Percentiles rank a stretch among this genome's conserved stretches.
These are phyloP conservation scores for Trifolium pratense DNA, from an alignment of 306 rosid genomes.

Conservation along the genomic window DNA sequence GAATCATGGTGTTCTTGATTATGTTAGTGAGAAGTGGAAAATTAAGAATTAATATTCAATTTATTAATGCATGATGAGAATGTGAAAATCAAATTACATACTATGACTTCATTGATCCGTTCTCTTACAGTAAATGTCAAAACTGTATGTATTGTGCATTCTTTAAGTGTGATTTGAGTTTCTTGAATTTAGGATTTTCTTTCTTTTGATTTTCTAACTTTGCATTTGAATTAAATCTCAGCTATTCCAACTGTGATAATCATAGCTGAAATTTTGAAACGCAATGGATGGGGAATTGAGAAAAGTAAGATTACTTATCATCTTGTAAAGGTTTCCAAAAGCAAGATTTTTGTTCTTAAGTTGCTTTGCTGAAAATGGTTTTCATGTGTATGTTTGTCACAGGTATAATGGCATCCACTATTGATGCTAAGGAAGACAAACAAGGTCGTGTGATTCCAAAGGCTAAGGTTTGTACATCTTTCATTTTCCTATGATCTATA, in stretches of 20 bases:
- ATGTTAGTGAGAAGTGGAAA: no score
- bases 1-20: no score
- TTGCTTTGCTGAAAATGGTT: constrained; percentile 12
- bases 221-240: constrained; percentile 36
- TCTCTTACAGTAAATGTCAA: background rate
- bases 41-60: background rate
- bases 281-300: constrained; percentile 59
- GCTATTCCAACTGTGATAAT: constrained; percentile 74
- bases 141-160: background rate
- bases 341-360: background rate
- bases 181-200: background rate
- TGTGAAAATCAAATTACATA: background rate
- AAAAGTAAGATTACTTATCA: constrained; percentile 56
- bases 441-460: constrained; percentile 53
- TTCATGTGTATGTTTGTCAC: constrained; percentile 33
- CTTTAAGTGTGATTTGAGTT: constrained; percentile 2
- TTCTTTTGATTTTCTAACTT: constrained; percentile 7
- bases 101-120: background rate
- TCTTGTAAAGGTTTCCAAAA: background rate
- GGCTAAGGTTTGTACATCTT: constrained; percentile 58
- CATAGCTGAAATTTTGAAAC: constrained; percentile 65
- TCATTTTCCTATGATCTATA: constrained; percentile 4
- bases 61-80: background rate
- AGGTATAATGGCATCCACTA: constrained; percentile 50
- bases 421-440: constrained; percentile 43